Evolutionary conservation across 257 asterid genomes (phyloP), one percentile per base, ranked within the genome.

Genomic region (Penstemon eatonii): DNA sequence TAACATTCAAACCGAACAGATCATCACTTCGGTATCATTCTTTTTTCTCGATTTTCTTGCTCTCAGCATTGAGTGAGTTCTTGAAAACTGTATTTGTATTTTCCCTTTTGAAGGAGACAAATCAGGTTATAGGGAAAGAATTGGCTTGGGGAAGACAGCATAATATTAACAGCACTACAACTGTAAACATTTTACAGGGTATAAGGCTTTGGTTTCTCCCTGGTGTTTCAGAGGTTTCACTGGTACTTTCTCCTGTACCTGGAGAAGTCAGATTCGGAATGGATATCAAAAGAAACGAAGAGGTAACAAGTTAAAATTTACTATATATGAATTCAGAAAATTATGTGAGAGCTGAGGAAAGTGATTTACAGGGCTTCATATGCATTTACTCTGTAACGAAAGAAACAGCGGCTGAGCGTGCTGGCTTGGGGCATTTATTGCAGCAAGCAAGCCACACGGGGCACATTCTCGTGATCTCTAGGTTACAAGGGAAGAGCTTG

Each of bases 401-500:
- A 8, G 86, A 81, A 42, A 75, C 86, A 19, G 82, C 86, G 1
- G 86, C 86, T 0, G 86, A 83, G 42, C 78, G 86, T n/a, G 88
- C 84, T 0, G 85, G 85, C 10, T 68, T 85, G 5, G 73, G 78
- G 56, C 73, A 59, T n/a, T 75, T 82, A 60, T 55, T 78, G 2
- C 83, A 85, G 58, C 73, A 78, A 66, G 86, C 85, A 9, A 72
- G 66, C 50, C 65, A 44, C 60, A 79, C 63, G 2, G 60, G 72
- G 18, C 75, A 80, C 56, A 67, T 68, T 13, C 76, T 81, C 10
- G 82, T 85, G 72, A 67, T 85, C 55, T 85, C 88, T 15, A 74
- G 86, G 83, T 70, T 85, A 53, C 83, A 77, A 62, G 91, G 91
- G 43, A 85, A 83, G 71, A 79, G 87, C 63, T 49, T 85, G 52